A percentile compares a stretch with the other conserved stretches of the same genome.
Evolutionary conservation across 2,329 filamentous ascomycete genomes (phyloP).

Genomic region (Nigrospora osmanthi): DNA sequence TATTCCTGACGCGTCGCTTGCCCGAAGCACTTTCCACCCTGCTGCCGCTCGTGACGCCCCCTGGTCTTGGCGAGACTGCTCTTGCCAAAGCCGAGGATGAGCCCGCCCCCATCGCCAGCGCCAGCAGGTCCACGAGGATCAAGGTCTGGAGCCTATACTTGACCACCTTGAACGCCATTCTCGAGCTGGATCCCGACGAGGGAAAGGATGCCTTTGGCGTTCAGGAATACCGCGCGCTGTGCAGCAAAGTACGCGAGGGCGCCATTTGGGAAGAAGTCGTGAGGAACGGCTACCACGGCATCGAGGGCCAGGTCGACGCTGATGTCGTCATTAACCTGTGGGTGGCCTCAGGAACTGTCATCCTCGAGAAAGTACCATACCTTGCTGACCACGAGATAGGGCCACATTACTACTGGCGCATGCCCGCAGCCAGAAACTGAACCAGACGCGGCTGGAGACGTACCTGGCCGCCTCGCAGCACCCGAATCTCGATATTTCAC

Average conservation of each 20-base stretch:
- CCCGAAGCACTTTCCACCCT: constrained; percentile 84
- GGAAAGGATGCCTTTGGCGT: constrained; percentile 83
- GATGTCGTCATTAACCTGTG: constrained; percentile 89
- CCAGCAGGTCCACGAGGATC: constrained; percentile 74
- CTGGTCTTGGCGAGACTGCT: constrained; percentile 25
- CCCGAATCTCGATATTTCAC: constrained; percentile 64
- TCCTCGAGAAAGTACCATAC: background rate
- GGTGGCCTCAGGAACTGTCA: constrained; percentile 21
- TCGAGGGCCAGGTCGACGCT: constrained; percentile 84
- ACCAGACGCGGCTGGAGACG: constrained; percentile 80
- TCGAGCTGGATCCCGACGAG: constrained; percentile 83
- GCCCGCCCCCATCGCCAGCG: constrained; percentile 68
- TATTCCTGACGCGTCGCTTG: constrained; percentile 89
- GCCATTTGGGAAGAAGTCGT: constrained; percentile 94
- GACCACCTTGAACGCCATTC: constrained; percentile 82
- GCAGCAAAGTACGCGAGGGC: constrained; percentile 78
- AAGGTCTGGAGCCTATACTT: constrained; percentile 98
- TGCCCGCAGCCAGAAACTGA: constrained; percentile 72
- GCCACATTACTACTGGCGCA: constrained; percentile 89
- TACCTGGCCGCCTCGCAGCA: constrained; percentile 74
- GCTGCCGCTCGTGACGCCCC: constrained; percentile 68
- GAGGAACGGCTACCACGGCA: constrained; percentile 75
- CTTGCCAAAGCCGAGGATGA: constrained; percentile 37
- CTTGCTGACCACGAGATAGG: constrained; percentile 35
- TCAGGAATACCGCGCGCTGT: constrained; percentile 75